Base-by-base conservation (phyloP, 805 yeast species). In the Wickerhamomyces strasburgensis region DNA sequence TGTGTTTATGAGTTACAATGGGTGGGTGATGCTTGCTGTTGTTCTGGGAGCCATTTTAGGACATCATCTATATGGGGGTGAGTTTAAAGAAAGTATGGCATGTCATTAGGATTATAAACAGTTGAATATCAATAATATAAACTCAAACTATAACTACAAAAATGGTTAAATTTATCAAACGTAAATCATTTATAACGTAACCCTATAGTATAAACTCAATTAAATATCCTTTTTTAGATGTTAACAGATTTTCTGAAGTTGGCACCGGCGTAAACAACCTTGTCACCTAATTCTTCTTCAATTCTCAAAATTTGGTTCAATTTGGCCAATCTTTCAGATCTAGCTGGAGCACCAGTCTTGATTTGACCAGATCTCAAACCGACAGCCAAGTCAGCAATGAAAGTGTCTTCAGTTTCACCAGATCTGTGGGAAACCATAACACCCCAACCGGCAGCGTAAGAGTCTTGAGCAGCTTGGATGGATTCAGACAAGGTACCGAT, bases 391-490 rank as follows among this genome's bases (percentile, higher is more conserved):
- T 90, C 98, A 63, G 98, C 98, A 69, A 90, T 90, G 76, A 86
- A 82, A 61, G 94, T 83, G 73, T 93, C 98, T 77, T 93, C 98
- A 55, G 97, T 89, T 80, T 90, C 98, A 75, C 98, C 98, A 58
- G 97, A 89, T 82, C 98, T 88, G 87, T 90, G 98, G 62, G 97
- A 89, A 60, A 93, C 98, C 97, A 90, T 89, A 65, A 89, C 96
- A 78, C 97, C 97, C 98, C 98, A 90, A 64, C 87, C 87, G 51
- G 96, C 97, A 51, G 79, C 81, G 73, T 79, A 89, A 43, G 98
- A 85, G 70, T 84, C 93, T 68, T 84, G 72, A 61, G 98, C 97
- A 62, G 98, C 97, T 69, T 87, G 77, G 72, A 90, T 88, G 51
- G 98, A 86, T 79, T 90, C 98, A 57, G 95, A 67, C 59, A 90